Percentiles rank a stretch among this genome's conserved stretches.
Evolutionary conservation across 169 alveolate genomes (phyloP).

Genomic region (Cryptosporidium viatorum): DNA sequence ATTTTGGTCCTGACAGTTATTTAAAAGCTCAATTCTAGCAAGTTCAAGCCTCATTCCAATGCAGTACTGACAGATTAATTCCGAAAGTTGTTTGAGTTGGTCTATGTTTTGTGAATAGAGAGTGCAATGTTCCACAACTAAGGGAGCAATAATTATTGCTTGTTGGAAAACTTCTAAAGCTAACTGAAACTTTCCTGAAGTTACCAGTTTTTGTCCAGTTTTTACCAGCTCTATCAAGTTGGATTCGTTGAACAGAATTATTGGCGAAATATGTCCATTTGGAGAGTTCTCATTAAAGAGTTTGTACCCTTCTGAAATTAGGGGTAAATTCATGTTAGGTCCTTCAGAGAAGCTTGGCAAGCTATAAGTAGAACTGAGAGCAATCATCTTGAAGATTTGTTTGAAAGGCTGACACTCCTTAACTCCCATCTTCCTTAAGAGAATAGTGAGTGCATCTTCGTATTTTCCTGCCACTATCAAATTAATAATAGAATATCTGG

Average conservation of each 20-base stretch:
- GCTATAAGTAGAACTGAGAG: slow-evolving; percentile 50
- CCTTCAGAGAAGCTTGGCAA: slow-evolving; percentile 53
- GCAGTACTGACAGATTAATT: slow-evolving; percentile 30
- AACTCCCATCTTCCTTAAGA: slow-evolving; percentile 46
- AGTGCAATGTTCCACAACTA: slow-evolving; percentile 36
- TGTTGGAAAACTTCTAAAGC: slow-evolving; percentile 78
- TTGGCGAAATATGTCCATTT: slow-evolving; percentile 74
- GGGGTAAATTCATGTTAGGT: slow-evolving; percentile 22
- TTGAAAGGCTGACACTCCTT: slow-evolving; percentile 23
- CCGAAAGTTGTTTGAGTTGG: slow-evolving; percentile 43
- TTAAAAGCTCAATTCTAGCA: slow-evolving; percentile 78
- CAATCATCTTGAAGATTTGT: slow-evolving; percentile 46
- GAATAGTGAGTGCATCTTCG: slow-evolving; percentile 38
- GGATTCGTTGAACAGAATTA: slow-evolving; percentile 44
- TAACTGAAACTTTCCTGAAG: slow-evolving; percentile 76
- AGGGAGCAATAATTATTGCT: slow-evolving; percentile 52
- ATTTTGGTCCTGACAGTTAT: slow-evolving; percentile 79
- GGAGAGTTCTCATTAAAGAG: slow-evolving; percentile 38
- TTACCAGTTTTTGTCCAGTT: slow-evolving; percentile 79
- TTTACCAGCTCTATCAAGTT: slow-evolving; percentile 76
- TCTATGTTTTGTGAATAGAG: slow-evolving; percentile 29
- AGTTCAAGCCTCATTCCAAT: slow-evolving; percentile 81
- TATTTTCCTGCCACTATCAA: slow-evolving; percentile 47
- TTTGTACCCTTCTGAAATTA: slow-evolving; percentile 26
- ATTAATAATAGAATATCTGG: slow-evolving; percentile 56